Conservation (phyloP, 192 early-diverging fungal genomes). For the Podila epicladia region DNA sequence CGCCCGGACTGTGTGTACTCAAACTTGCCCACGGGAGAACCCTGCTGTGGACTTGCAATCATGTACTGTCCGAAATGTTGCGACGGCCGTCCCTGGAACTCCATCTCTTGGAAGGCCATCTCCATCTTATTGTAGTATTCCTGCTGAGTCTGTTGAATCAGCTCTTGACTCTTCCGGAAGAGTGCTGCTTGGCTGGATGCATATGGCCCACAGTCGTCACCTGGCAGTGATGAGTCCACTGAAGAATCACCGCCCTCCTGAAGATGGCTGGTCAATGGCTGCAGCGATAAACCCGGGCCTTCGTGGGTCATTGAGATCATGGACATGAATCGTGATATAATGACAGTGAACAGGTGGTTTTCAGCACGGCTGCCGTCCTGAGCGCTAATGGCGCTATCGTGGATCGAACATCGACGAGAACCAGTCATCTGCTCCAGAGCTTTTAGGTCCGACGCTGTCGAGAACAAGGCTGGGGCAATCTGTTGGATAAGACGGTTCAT, state of each 20-base stretch:
- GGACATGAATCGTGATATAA: slow-evolving; percentile 33
- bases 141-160: slow-evolving; percentile 17
- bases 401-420: slow-evolving; percentile 21
- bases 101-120: slow-evolving; percentile 36
- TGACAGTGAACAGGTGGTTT: slow-evolving; percentile 33
- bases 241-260: no score
- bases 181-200: background rate
- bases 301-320: background rate
- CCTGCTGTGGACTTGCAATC: background rate
- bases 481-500: slow-evolving; percentile 27
- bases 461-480: slow-evolving; percentile 36
- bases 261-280: no score
- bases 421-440: slow-evolving; percentile 26
- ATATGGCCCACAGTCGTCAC: background rate
- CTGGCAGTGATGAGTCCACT: background rate
- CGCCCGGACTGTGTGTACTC: background rate
- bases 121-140: slow-evolving; percentile 12
- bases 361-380: slow-evolving; percentile 26
- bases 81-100: slow-evolving; percentile 10
- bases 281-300: background rate
- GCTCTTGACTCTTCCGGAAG: slow-evolving; percentile 37
- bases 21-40: no score
- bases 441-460: slow-evolving; percentile 40
- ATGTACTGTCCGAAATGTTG: slow-evolving; percentile 40
- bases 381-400: slow-evolving; percentile 14